Evolutionary conservation across 768 basidiomycete species (phyloP).

Genomic region (Lyophyllum shimeji): DNA sequence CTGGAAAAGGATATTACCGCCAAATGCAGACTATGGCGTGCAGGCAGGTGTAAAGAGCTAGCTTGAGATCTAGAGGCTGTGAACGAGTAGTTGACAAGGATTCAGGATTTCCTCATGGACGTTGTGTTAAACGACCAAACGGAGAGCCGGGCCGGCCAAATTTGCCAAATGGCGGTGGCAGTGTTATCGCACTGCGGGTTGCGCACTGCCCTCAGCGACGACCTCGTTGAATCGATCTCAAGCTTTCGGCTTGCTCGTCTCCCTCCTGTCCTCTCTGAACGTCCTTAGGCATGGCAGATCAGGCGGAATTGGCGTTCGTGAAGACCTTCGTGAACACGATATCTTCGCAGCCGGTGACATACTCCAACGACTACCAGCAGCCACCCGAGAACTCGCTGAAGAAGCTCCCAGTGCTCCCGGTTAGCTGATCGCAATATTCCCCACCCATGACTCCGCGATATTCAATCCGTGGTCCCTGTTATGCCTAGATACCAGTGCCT

Average conservation of each 20-base stretch:
- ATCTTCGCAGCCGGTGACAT: constrained; percentile 65
- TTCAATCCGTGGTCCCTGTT: neutral
- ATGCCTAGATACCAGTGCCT: constrained; percentile 11
- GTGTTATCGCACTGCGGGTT: no score
- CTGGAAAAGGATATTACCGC: no score
- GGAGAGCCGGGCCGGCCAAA: no score
- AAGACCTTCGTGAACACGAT: constrained; percentile 65
- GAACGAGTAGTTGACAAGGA: no score
- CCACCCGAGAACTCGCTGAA: constrained; percentile 64
- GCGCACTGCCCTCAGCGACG: no score
- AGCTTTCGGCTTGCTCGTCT: neutral
- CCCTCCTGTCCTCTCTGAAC: neutral
- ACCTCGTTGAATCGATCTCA: neutral
- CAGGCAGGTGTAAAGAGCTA: no score
- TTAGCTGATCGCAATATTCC: constrained; percentile 29
- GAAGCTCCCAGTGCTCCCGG: constrained; percentile 69
- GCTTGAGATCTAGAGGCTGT: no score
- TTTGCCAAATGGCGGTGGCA: no score
- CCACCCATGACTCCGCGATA: constrained; percentile 7
- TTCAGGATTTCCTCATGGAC: no score
- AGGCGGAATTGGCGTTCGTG: constrained; percentile 68
- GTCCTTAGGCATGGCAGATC: constrained; percentile 37
- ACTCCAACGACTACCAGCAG: constrained; percentile 76
- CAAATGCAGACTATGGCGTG: no score
- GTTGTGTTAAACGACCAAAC: no score